phyloP scores from a whole-genome alignment of 192 early-diverging fungal genomes.

The Ramicandelaber brevisporus region DNA sequence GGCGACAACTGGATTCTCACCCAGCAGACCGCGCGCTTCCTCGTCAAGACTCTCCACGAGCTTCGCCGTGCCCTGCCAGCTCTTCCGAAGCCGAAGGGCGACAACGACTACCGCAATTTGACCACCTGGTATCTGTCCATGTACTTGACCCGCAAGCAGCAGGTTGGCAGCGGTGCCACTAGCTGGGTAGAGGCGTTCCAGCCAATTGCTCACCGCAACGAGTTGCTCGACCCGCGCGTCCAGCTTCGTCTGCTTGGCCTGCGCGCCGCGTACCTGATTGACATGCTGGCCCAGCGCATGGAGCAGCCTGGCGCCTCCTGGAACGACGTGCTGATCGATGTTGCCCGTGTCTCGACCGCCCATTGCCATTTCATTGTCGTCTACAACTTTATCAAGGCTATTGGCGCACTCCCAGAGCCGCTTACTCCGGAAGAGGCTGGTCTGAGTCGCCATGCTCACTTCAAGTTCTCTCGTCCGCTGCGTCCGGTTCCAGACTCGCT shows the following conservation, averaged over 20 bases:
- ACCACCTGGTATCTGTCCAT: constrained; percentile 9
- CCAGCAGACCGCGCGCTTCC: constrained; percentile 65
- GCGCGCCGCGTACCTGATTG: constrained; percentile 38
- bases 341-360: constrained; percentile 41
- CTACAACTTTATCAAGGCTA: constrained; percentile 36
- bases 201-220: constrained; percentile 8
- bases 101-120: too few species aligned
- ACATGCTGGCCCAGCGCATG: constrained; percentile 31
- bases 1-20: constrained; percentile 68
- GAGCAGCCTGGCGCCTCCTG: constrained; percentile 31
- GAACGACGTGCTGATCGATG: constrained; percentile 52
- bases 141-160: too few species aligned
- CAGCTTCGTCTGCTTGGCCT: constrained; percentile 44
- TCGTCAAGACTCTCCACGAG: constrained; percentile 39
- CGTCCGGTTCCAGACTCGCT: too few species aligned
- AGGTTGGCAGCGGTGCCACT: constrained; percentile 5
- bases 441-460: too few species aligned
- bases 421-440: too few species aligned
- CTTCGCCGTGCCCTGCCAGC: constrained; percentile 17
- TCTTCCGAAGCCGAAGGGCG: constrained; percentile 15
- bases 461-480: too few species aligned
- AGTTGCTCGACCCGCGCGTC: constrained; percentile 28
- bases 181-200: not conserved
- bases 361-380: constrained; percentile 57
- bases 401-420: constrained; percentile 8